Evolutionary conservation across 202 grass and related monocot genomes (phyloP).

Genomic region (Saccharum hybrid): DNA sequence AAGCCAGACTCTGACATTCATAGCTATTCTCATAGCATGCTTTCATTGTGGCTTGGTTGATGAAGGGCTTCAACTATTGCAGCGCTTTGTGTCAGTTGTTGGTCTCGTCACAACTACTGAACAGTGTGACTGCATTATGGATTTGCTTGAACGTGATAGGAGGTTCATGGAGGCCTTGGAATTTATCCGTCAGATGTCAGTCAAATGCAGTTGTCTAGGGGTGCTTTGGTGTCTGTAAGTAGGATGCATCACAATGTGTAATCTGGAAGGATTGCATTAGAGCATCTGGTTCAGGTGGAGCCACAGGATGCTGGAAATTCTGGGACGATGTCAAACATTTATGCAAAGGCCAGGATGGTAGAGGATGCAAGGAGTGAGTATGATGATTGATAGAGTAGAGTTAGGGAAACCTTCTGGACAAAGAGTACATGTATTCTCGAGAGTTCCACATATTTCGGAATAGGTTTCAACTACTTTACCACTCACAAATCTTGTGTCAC

Average conservation of each 20-base stretch:
- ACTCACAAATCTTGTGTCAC: background rate
- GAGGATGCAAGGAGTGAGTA: conserved; percentile 65
- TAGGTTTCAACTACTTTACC: no score
- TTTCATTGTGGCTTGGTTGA: conserved; percentile 62
- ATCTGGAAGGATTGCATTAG: conserved; percentile 56
- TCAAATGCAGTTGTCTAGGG: conserved; percentile 65
- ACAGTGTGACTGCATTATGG: conserved; percentile 66
- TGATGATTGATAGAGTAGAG: conserved; percentile 59
- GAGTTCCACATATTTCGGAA: no score
- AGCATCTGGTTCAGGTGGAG: conserved; percentile 62
- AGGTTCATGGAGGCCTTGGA: conserved; percentile 56
- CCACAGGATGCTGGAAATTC: conserved; percentile 68
- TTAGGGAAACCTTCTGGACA: conserved; percentile 60
- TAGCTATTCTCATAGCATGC: conserved; percentile 51
- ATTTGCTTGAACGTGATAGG: conserved; percentile 68
- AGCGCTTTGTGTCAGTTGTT: conserved; percentile 33
- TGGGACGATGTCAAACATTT: conserved; percentile 73
- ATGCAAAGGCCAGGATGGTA: conserved; percentile 53
- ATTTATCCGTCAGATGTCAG: conserved; percentile 47
- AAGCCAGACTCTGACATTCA: conserved; percentile 60
- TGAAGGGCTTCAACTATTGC: conserved; percentile 58
- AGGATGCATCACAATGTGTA: conserved; percentile 60
- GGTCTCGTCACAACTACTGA: conserved; percentile 49
- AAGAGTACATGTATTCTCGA: conserved; percentile 17
- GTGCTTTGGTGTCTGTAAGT: background rate